Evolutionary conservation across 352 stramenopile genomes (phyloP), one percentile per base, ranked within the genome.

Genomic region (Achlya hypogyna): DNA sequence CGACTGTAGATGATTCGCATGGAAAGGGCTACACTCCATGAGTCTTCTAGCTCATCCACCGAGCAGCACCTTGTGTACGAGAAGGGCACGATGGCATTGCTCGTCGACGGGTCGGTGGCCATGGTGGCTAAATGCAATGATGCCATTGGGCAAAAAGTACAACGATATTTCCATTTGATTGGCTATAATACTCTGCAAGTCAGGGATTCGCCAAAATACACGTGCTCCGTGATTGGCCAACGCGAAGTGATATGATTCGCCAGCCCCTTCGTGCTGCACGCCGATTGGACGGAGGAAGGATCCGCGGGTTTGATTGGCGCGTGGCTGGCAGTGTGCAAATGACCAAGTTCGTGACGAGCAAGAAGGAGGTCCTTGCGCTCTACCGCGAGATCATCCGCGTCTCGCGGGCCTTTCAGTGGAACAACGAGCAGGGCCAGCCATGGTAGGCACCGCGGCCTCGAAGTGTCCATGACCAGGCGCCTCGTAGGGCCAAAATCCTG

Each of bases 341-440:
- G 53, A 49, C 53, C 18, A 28, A 34, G 18, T 47, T 43, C 18
- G 35, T 63, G 25, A 63, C 31, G 53, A 29, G 31, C 53, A 63
- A 43, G 53, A n/a, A 28, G 2, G 84, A 93, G 52, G 82, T 89
- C 73, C 72, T 93, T 71, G 81, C 82, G 18, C 72, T 93, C 65
- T 93, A 93, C 74, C 80, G 80, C 31, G 77, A 87, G 76, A 87
- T 93, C 62, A 73, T 93, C 72, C 81, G 79, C 65, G 87, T 79
- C 31, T 72, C 84, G 71, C 79, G 80, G 47, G 73, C 80, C 63
- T 93, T 93, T 74, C 71, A 82, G 65, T 89, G 86, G 76, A 68
- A 62, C 8, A 91, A 90, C 51, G 84, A 93, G 40, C 73, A 88
- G 58, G 84, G 82, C 1, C 69, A 90, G 62, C 65, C 73, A 25